These are phyloP conservation scores for Amanita polypyramis DNA, from an alignment of 768 basidiomycete genomes.

Conservation along the genomic window DNA sequence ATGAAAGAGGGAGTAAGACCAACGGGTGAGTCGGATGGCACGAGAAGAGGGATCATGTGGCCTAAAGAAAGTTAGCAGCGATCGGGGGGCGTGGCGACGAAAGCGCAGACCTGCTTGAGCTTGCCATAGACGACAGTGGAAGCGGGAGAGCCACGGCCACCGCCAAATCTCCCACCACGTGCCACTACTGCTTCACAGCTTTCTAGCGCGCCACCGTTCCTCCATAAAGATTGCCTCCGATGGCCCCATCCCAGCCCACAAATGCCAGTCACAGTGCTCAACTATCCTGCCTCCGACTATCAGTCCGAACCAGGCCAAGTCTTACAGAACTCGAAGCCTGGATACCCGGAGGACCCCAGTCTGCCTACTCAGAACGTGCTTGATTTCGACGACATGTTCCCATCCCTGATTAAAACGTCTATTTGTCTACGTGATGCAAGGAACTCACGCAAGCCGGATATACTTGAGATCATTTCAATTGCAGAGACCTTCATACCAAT, in stretches of 20 bases:
- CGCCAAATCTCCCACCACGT: not conserved
- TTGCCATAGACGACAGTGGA: conserved; percentile 13
- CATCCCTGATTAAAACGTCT: not conserved
- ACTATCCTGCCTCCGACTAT: not conserved
- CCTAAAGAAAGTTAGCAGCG: conserved; percentile 17
- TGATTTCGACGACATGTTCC: conserved; percentile 1
- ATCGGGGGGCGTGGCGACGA: not conserved
- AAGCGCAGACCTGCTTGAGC: conserved; percentile 23
- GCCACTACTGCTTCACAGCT: not conserved
- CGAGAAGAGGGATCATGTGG: conserved; percentile 38
- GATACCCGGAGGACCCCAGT: not conserved
- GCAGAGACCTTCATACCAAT: not conserved
- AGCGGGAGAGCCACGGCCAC: not conserved
- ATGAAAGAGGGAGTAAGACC: conserved; percentile 14
- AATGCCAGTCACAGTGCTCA: conserved; percentile 1
- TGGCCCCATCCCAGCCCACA: not conserved
- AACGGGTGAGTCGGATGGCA: conserved; percentile 40
- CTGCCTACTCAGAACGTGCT: not conserved
- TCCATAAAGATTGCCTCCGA: not conserved
- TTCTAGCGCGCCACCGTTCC: not conserved
- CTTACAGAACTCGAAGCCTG: too few species aligned
- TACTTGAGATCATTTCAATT: not conserved
- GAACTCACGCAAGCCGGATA: not conserved
- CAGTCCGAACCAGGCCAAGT: not conserved
- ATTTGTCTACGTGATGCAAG: conserved; percentile 2